phyloP scores from a whole-genome alignment of 192 early-diverging fungal genomes.

The Linnemannia hyalina region DNA sequence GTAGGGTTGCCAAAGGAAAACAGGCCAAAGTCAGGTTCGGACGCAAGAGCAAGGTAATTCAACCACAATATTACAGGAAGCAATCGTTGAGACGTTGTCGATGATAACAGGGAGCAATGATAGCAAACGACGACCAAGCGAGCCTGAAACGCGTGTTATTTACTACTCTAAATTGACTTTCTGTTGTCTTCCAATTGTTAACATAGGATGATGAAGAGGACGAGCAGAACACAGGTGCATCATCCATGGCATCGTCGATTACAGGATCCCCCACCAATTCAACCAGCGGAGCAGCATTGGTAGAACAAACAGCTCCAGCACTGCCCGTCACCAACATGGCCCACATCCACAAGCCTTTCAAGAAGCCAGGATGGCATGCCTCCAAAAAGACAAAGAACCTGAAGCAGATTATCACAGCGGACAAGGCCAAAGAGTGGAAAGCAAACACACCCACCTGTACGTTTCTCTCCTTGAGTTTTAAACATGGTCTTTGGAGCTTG shows the following conservation, averaged over 20 bases:
- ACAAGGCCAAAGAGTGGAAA: slow-evolving; percentile 68
- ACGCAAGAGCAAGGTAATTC: slow-evolving; percentile 28
- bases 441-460: slow-evolving; percentile 30
- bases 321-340: slow-evolving; percentile 29
- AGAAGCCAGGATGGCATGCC: slow-evolving; percentile 72
- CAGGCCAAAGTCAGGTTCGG: slow-evolving; percentile 29
- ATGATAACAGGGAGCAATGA: no score
- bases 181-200: not conserved
- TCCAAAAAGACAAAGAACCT: slow-evolving; percentile 82
- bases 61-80: no score
- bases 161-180: not conserved
- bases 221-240: slow-evolving; percentile 36
- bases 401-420: slow-evolving; percentile 83
- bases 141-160: not conserved
- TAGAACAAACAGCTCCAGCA: not conserved
- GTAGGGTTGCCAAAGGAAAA: slow-evolving; percentile 42
- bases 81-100: no score
- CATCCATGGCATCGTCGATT: slow-evolving; percentile 46
- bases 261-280: slow-evolving; percentile 42
- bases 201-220: slow-evolving; percentile 48
- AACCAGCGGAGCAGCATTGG: slow-evolving; percentile 12
- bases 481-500: not conserved
- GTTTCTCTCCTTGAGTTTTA: not conserved
- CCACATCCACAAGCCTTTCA: slow-evolving; percentile 77
- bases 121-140: no score